phyloP scores from a whole-genome alignment of 352 stramenopile genomes.

The Phytophthora brassicae region DNA sequence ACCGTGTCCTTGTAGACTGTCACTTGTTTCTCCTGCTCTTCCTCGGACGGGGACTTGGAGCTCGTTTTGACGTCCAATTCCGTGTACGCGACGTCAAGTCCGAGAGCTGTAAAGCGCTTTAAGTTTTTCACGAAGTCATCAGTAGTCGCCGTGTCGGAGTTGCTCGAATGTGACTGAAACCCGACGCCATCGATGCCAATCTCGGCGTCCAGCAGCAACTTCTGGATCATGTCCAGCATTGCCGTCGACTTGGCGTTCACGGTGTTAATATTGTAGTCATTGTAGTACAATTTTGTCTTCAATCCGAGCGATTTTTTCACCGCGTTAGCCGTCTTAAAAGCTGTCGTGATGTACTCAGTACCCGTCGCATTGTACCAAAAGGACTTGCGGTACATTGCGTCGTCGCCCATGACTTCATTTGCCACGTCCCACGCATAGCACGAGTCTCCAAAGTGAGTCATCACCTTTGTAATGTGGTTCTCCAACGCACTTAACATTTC shows the following conservation, averaged over 20 bases:
- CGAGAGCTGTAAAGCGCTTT: conserved; percentile 12
- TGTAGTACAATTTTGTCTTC: conserved; percentile 30
- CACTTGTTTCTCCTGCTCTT: conserved; percentile 1
- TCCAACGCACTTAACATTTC: conserved; percentile 30
- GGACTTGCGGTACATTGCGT: conserved; percentile 25
- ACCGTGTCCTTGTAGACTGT: conserved; percentile 7
- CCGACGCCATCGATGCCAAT: conserved; percentile 32
- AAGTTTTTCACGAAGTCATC: conserved; percentile 14
- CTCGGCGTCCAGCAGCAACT: conserved; percentile 15
- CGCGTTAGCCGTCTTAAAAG: conserved; percentile 32
- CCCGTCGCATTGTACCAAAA: conserved; percentile 41
- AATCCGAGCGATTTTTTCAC: conserved; percentile 35
- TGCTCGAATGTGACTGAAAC: conserved; percentile 32
- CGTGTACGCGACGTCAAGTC: conserved; percentile 17
- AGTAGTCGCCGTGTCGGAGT: conserved; percentile 10
- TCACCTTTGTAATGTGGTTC: conserved; percentile 38
- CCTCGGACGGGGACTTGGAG: conserved; percentile 3
- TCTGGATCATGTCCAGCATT: conserved; percentile 27
- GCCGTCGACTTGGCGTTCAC: conserved; percentile 39
- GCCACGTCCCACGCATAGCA: conserved; percentile 41
- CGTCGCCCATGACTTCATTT: conserved; percentile 37
- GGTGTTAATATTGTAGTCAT: conserved; percentile 31
- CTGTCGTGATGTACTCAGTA: conserved; percentile 29
- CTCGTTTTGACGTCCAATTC: conserved; percentile 11
- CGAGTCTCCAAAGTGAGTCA: conserved; percentile 33